Evolutionary conservation across 371 early-diverging fungal genomes (phyloP).

Genomic region (Zancudomyces culisetae): DNA sequence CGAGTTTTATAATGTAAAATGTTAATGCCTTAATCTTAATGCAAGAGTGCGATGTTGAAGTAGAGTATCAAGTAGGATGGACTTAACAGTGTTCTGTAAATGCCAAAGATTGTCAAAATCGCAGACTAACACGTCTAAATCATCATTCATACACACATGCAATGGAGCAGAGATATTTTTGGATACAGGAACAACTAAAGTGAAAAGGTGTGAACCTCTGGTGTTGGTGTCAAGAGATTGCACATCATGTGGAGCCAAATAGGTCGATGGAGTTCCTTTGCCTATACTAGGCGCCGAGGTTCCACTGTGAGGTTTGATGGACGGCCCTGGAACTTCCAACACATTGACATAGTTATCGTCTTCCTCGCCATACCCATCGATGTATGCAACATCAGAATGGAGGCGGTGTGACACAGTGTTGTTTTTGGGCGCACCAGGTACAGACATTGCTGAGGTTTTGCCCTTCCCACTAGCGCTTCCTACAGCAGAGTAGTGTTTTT

Average conservation of each 20-base stretch:
- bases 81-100: background rate
- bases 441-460: no score
- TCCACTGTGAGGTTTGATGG: background rate
- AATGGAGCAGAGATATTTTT: background rate
- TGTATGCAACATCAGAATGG: no score
- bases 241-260: background rate
- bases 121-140: background rate
- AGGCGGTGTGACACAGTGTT: no score
- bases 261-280: background rate
- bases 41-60: background rate
- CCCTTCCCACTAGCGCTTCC: no score
- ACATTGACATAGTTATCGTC: background rate
- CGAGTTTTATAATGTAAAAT: background rate
- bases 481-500: no score
- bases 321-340: background rate
- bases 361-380: no score
- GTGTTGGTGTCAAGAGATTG: background rate
- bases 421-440: no score
- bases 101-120: background rate
- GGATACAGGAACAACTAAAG: slow-evolving; percentile 1
- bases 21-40: no score
- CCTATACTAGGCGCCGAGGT: background rate
- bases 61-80: background rate
- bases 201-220: background rate
- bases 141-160: background rate